Base-by-base conservation (phyloP, 352 stramenopile species). In the Globisporangium carolinianum region DNA sequence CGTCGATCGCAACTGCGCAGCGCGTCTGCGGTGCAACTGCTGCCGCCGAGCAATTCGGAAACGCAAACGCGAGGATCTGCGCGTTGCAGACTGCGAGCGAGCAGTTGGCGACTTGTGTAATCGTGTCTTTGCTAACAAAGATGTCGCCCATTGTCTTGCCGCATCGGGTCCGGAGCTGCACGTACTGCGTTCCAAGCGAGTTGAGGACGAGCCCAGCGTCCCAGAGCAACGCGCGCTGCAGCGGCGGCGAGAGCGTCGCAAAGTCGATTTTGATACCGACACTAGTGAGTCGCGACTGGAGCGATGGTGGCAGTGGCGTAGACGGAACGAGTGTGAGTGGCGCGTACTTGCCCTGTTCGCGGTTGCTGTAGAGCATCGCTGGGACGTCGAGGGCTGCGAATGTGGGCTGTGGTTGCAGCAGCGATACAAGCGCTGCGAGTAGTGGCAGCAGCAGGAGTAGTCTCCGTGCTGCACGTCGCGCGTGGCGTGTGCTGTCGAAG, bases 211-310 rank as follows among this genome's bases (percentile, higher is more conserved):
- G 63, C 0, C 76, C 76, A 2, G 56, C 51, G 50, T 87, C 76
- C 74, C 74, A 87, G 39, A 87, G 57, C 48, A 87, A 47, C 18
- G 76, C 76, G 39, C 76, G 74, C 59, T 87, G 74, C 6, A 85
- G 53, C 14, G 67, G 66, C 15, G 68, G 61, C 1, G 76, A 79
- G 5, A 86, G 66, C 5, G 56, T 10, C 6, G 58, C 18, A 48
- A 64, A 64, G 35, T 17, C 39, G 14, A 7, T 17, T 36, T 54
- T 15, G 3, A 37, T 47, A 5, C 17, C 43, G 0, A 39, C 45
- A n/a, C 18, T 18, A 18, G 53, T 11, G 14, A 72, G 51, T 5
- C 57, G 66, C 5, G 52, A n/a, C 1, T 36, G 9, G 32, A 72
- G 47, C 11, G 14, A n/a, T 3, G 9, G 11, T 3, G 66, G 62